Evolutionary conservation across 1,284 basidiomycete species (phyloP).

Genomic region (Moniliella sp.): DNA sequence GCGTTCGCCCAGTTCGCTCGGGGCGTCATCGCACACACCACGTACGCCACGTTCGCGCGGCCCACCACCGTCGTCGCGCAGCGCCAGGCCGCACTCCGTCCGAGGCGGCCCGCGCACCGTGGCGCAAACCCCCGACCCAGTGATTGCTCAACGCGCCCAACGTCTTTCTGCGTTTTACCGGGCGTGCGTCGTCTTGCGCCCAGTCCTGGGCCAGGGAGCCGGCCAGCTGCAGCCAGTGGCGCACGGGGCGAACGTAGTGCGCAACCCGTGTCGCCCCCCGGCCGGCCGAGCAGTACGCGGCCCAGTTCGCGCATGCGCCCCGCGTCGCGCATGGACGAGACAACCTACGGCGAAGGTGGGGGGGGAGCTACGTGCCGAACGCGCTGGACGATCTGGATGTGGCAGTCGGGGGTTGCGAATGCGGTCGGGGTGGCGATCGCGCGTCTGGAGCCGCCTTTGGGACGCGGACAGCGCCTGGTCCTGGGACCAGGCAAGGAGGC

Average conservation of each 20-base stretch:
- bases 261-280: slow-evolving; percentile 1
- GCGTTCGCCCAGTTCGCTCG: no score
- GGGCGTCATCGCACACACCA: no score
- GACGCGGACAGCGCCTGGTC: slow-evolving; percentile 38
- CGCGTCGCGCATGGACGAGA: slow-evolving; percentile 13
- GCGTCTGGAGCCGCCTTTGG: slow-evolving; percentile 54
- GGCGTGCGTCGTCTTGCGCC: slow-evolving; percentile 5
- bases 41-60: no score
- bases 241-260: neutral
- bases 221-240: neutral
- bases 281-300: slow-evolving; percentile 7
- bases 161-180: slow-evolving; percentile 16
- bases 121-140: slow-evolving; percentile 27
- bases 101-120: no score
- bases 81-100: no score
- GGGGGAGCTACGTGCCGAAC: slow-evolving; percentile 38
- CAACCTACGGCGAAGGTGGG: neutral
- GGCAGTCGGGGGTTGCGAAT: slow-evolving; percentile 58
- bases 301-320: slow-evolving; percentile 4
- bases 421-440: slow-evolving; percentile 50
- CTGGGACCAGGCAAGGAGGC: slow-evolving; percentile 52
- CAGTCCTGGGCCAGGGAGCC: neutral
- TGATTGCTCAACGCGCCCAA: slow-evolving; percentile 16
- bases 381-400: slow-evolving; percentile 55
- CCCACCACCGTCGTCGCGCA: no score